Evolutionary conservation across 768 basidiomycete species (phyloP), one percentile per base, ranked within the genome.

Genomic region (Tylopilus subfusipes): DNA sequence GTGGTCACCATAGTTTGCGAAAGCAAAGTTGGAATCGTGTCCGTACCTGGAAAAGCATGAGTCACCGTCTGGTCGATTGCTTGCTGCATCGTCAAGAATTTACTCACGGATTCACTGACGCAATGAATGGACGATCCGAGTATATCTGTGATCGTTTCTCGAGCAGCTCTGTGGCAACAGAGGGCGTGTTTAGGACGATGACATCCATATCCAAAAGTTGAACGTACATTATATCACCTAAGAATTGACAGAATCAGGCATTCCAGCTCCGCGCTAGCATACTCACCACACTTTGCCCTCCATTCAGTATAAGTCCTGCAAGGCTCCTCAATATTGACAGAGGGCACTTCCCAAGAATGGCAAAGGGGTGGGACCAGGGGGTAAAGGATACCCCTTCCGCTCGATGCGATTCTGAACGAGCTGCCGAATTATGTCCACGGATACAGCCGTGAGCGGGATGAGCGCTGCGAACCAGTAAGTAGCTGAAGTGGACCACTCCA

Each of bases 141-240:
- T 82, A 81, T 30, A 77, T 73, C 12, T 65, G 63, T 2, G 78
- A 76, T 11, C 78, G 73, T 44, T 71, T 69, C 43, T 81, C 78
- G 33, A 84, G 68, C 3, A 84, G 70, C 38, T 81, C 80, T 21
- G 67, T 56, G 2, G 72, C 75, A 14, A 70, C 73, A 49, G 73
- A 72, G 22, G 63, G 64, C 14, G 73, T 70, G 60, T 79, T 83
- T 33, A 83, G 60, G 49, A 83, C 63, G 25, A 83, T 65, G 18
- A 76, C 71, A 16, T 68, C 69, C 39, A 72, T 70, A 51, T 76
- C 80, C 59, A 79, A 75, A n/a, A 79, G 67, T 25, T 72, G 72
- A 55, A 78, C 75, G 14, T 78, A 78, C 39, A 84, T 73, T 14
- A 84, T 62, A 8, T 76, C 68, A 11, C 79, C 76, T 78, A 25